Conservation (phyloP, 176 grass and related monocot species). For the Bolboschoenus planiculmis region DNA sequence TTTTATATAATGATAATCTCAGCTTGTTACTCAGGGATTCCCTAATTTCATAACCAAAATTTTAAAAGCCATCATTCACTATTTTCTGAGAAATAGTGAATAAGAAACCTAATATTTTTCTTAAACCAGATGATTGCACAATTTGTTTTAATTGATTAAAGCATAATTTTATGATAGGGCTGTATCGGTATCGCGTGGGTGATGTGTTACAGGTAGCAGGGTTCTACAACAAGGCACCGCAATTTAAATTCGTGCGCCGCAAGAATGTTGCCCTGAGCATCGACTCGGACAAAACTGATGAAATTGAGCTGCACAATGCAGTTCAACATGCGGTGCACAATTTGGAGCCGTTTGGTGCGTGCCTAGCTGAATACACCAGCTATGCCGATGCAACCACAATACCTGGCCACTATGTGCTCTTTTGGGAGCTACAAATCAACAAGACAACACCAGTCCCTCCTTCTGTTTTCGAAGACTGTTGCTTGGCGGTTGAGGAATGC, state of each 20-base stretch:
- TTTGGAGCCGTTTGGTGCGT: slow-evolving; percentile 65
- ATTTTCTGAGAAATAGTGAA: not conserved
- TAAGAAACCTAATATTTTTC: not conserved
- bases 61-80: not conserved
- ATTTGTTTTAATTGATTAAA: not conserved
- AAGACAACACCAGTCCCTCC: slow-evolving; percentile 52
- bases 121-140: not conserved
- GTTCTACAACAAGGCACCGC: slow-evolving; percentile 91
- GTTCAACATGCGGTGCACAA: slow-evolving; percentile 60
- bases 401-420: slow-evolving; percentile 94
- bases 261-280: slow-evolving; percentile 93
- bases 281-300: slow-evolving; percentile 96
- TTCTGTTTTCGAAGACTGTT: slow-evolving; percentile 89
- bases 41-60: not conserved
- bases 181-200: slow-evolving; percentile 92
- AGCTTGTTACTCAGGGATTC: not conserved
- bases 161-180: slow-evolving; percentile 30
- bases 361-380: slow-evolving; percentile 86
- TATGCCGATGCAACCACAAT: slow-evolving; percentile 65
- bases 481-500: slow-evolving; percentile 78
- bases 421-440: slow-evolving; percentile 67
- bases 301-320: slow-evolving; percentile 85
- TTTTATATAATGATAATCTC: not conserved
- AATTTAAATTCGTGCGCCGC: slow-evolving; percentile 77
- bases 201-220: slow-evolving; percentile 79